Conservation (phyloP, 306 rosid species). For the Senna siamea region DNA sequence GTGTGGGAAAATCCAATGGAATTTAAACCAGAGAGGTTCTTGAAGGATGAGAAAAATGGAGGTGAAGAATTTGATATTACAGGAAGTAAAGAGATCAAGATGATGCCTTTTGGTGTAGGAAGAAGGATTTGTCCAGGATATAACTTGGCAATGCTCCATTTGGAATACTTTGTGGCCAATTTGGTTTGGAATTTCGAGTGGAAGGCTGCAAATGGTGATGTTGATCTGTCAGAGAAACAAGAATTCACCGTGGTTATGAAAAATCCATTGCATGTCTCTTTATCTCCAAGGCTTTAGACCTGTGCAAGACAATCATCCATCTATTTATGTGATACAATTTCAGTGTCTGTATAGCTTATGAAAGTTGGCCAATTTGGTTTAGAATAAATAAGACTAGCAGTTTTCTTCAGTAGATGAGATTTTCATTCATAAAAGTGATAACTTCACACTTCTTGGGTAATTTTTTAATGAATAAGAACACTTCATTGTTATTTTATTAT, state of each 20-base stretch:
- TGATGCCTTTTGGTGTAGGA: conserved; percentile 13
- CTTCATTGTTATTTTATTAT: too few species aligned
- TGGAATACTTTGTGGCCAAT: conserved; percentile 5
- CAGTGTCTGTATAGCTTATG: too few species aligned
- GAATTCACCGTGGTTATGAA: not conserved
- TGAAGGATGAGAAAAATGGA: too few species aligned
- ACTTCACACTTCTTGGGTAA: too few species aligned
- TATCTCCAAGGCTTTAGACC: not conserved
- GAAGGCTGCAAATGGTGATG: not conserved
- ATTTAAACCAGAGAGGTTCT: conserved; percentile 12
- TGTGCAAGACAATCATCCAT: not conserved
- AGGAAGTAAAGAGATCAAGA: conserved; percentile 6
- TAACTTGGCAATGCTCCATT: not conserved
- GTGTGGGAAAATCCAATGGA: conserved; percentile 18
- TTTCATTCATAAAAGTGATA: too few species aligned
- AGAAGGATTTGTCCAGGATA: not conserved
- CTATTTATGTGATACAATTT: not conserved
- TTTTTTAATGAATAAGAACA: too few species aligned
- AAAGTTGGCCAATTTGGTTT: too few species aligned
- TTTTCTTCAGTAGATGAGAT: too few species aligned
- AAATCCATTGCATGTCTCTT: not conserved
- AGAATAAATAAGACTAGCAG: too few species aligned
- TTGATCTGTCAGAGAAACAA: not conserved
- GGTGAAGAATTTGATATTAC: conserved; percentile 4
- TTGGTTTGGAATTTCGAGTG: conserved; percentile 12